Conservation (phyloP, 2,329 filamentous ascomycete genomes). For the Grosmannia clavigera region DNA sequence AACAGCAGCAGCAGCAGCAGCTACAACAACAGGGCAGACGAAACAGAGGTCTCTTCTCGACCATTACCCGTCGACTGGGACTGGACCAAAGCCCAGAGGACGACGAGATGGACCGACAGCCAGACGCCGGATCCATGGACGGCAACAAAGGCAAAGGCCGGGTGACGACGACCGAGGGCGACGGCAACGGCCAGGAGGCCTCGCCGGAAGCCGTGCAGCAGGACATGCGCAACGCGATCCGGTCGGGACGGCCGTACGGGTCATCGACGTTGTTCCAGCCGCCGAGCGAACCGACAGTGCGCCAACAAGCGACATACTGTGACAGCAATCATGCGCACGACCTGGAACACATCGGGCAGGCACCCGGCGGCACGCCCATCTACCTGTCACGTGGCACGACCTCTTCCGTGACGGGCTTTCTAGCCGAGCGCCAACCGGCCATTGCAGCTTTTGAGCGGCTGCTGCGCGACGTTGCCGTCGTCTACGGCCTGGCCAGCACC, state of each 20-base stretch:
- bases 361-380: slow-evolving; percentile 60
- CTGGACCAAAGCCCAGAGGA: slow-evolving; percentile 46
- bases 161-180: background rate
- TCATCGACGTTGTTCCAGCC: slow-evolving; percentile 61
- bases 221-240: slow-evolving; percentile 66
- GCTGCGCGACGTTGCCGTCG: slow-evolving; percentile 53
- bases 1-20: slow-evolving; percentile 5
- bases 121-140: background rate
- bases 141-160: background rate
- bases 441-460: slow-evolving; percentile 60
- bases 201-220: slow-evolving; percentile 50
- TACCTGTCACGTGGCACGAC: slow-evolving; percentile 44
- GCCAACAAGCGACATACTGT: slow-evolving; percentile 77
- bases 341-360: slow-evolving; percentile 56
- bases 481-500: slow-evolving; percentile 59
- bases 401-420: slow-evolving; percentile 39
- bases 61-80: slow-evolving; percentile 54
- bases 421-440: slow-evolving; percentile 44
- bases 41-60: slow-evolving; percentile 49
- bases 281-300: slow-evolving; percentile 59
- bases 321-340: slow-evolving; percentile 65
- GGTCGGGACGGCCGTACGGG: slow-evolving; percentile 64
- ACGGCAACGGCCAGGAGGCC: slow-evolving; percentile 28
- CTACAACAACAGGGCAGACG: background rate
- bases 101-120: slow-evolving; percentile 14